These are phyloP conservation scores for Pugionium cornutum DNA, from an alignment of 345 rosid species.

Conservation along the genomic window DNA sequence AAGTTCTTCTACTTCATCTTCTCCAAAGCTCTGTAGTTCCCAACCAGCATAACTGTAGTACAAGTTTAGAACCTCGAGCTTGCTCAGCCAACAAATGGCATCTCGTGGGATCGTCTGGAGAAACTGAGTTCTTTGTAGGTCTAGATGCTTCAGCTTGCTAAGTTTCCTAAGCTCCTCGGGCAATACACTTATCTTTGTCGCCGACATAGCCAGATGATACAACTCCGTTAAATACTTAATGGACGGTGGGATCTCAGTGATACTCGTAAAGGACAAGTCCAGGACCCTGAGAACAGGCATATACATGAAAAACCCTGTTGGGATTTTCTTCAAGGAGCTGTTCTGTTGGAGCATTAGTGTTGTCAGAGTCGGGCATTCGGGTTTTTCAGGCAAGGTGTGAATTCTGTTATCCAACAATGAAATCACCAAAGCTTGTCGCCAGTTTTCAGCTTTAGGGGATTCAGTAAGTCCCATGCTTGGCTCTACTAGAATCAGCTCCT, in stretches of 20 bases:
- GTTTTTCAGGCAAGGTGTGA: conserved; percentile 41
- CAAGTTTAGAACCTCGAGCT: conserved; percentile 48
- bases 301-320: conserved; percentile 32
- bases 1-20: conserved; percentile 39
- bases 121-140: conserved; percentile 52
- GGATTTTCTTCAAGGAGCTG: conserved; percentile 26
- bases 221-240: conserved; percentile 45
- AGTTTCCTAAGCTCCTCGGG: conserved; percentile 47
- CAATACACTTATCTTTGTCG: conserved; percentile 49
- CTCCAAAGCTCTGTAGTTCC: conserved; percentile 37
- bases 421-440: conserved; percentile 40
- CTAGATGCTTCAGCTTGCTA: conserved; percentile 45
- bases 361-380: conserved; percentile 35
- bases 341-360: conserved; percentile 42
- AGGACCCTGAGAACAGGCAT: conserved; percentile 49
- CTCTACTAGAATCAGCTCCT: conserved; percentile 33
- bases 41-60: conserved; percentile 54
- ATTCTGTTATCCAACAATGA: conserved; percentile 53
- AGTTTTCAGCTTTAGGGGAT: conserved; percentile 36
- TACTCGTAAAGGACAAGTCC: conserved; percentile 45
- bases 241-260: conserved; percentile 48
- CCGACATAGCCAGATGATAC: conserved; percentile 45
- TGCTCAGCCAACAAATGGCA: conserved; percentile 43
- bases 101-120: conserved; percentile 48
- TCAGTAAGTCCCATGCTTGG: conserved; percentile 39